Evolutionary conservation across 2,329 filamentous ascomycete species (phyloP).

Genomic region (Verticillium nonalfalfae): DNA sequence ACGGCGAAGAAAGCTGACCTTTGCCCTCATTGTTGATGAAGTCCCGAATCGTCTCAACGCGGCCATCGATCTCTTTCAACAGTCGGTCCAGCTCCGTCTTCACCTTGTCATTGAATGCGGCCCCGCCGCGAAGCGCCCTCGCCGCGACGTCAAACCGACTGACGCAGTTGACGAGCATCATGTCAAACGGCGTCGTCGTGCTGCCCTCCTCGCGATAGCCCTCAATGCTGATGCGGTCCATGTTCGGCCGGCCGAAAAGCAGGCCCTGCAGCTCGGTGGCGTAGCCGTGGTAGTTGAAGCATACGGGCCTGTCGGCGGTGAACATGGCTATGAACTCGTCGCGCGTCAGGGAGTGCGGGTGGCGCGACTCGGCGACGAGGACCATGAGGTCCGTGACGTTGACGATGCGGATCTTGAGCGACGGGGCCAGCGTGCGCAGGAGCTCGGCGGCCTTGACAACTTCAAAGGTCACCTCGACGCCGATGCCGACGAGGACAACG

Average conservation of each 20-base stretch:
- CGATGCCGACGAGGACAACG: constrained; percentile 58
- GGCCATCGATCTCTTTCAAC: constrained; percentile 38
- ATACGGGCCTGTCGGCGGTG: constrained; percentile 45
- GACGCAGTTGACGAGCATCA: constrained; percentile 59
- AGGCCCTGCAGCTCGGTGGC: constrained; percentile 52
- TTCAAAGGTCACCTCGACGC: constrained; percentile 60
- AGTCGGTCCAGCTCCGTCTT: constrained; percentile 35
- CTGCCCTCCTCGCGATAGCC: constrained; percentile 60
- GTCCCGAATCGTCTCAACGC: constrained; percentile 39
- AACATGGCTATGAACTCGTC: constrained; percentile 51
- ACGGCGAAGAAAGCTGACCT: constrained; percentile 28
- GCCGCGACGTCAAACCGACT: constrained; percentile 54
- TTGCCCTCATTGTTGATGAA: constrained; percentile 47
- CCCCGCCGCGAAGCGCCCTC: constrained; percentile 42
- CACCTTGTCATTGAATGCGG: constrained; percentile 40
- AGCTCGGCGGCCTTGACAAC: constrained; percentile 55
- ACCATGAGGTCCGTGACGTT: constrained; percentile 65
- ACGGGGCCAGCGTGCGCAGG: constrained; percentile 40
- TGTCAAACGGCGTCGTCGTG: constrained; percentile 63
- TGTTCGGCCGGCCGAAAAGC: constrained; percentile 48
- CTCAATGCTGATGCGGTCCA: constrained; percentile 47
- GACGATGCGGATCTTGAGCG: constrained; percentile 52
- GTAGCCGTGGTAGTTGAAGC: constrained; percentile 66
- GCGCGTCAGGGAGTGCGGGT: constrained; percentile 51
- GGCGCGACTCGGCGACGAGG: constrained; percentile 43